Base-by-base conservation (phyloP, 1,139 yeast genomes). In the Nadsonia commutata region DNA sequence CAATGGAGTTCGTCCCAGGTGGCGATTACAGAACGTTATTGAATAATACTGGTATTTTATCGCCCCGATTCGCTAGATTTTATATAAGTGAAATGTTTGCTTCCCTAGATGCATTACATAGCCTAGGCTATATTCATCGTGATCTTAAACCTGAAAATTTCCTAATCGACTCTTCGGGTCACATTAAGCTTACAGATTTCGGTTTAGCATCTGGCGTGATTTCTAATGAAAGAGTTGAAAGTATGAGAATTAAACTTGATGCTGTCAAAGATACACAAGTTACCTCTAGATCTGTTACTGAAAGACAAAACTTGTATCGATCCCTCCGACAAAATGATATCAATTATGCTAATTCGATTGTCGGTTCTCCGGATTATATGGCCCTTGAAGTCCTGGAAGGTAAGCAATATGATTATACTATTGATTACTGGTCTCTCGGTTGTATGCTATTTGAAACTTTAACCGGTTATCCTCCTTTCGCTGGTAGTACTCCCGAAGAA, bases 1-100 rank as follows among this genome's bases (percentile, higher is more conserved):
- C 98, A 2, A 93, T 93, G 99, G 98, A 93, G 60, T 93, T 84
- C 62, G 98, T 93, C 8, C 96, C 98, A 3, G 99, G 99, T 47
- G 99, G 99, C 42, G 99, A 93, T 60, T 93, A 85, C 66, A 78
- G 99, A 58, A 93, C 98, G 1, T 67, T 93, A 51, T 73, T 93
- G 52, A 88, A 86, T 62, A 90, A 88, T 58, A 88, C 97, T 4
- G 95, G 95, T 31, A 83, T 83, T 47, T 68, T 93, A 53, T 84
- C 84, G 48, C 95, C 97, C 4, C 86, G 94, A 5, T 98, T 93
- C 60, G 94, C 98, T 1, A 73, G 97, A 48, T 93, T 90, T 62
- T 93, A 93, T 62, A 75, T 90, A 49, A 78, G 90, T 49, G 98
- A 93, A 64, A 93, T 93, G 98, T 88, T 93, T 63, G 78, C 85